Conservation (phyloP, 345 rosid genomes). For the Eucalyptus erythrocorys region DNA sequence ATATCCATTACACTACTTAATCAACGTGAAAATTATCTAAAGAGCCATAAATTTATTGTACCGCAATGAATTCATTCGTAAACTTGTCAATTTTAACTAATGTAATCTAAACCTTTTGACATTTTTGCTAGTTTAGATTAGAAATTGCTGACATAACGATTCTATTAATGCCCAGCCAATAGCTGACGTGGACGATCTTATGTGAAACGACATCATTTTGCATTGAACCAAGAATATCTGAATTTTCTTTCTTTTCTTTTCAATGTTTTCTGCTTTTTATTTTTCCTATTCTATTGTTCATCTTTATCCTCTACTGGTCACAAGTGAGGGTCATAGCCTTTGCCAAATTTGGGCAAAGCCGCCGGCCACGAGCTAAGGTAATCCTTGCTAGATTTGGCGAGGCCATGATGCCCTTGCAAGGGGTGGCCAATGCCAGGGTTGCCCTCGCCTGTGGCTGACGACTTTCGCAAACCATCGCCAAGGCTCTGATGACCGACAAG, state of each 20-base stretch:
- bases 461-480: not conserved
- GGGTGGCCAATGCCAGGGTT: not conserved
- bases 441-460: fast-evolving
- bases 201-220: not conserved
- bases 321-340: not conserved
- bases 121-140: not conserved
- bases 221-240: not conserved
- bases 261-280: too few relatives aligned
- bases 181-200: not conserved
- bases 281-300: not conserved
- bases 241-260: not conserved
- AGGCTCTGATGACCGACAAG: not conserved
- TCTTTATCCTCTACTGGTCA: not conserved
- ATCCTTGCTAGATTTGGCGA: not conserved
- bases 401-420: fast-evolving
- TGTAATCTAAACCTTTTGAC: not conserved
- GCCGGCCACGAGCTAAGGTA: not conserved
- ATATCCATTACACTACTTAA: not conserved
- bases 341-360: not conserved
- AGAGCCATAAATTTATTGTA: not conserved
- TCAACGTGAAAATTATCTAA: not conserved
- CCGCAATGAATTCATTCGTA: too few relatives aligned
- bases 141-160: not conserved
- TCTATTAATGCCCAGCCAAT: fast-evolving
- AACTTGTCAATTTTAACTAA: too few relatives aligned